Evolutionary conservation across 2,329 filamentous ascomycete genomes (phyloP).

Genomic region (Amesomyces nigricolor): DNA sequence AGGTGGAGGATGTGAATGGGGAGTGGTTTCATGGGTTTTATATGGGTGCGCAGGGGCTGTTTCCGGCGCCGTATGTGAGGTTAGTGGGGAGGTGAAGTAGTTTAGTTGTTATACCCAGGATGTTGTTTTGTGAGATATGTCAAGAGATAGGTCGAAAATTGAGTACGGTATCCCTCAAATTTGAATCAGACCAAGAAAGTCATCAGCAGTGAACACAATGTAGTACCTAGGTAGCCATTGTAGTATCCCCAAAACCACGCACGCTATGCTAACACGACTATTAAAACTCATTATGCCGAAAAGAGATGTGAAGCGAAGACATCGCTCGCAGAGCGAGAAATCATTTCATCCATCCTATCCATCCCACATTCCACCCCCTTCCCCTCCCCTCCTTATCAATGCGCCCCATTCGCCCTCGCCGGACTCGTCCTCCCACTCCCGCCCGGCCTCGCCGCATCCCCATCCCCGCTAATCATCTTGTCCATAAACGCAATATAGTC

Average conservation of each 20-base stretch:
- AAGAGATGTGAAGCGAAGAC: neutral
- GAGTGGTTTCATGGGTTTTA: constrained; percentile 89
- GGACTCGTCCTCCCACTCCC: constrained; percentile 31
- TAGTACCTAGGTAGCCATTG: neutral
- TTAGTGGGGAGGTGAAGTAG: neutral
- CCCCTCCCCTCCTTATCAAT: neutral
- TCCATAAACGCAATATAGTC: constrained; percentile 99
- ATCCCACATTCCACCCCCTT: neutral
- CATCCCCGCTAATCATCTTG: constrained; percentile 57
- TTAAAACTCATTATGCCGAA: constrained; percentile 9
- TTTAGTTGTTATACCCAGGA: neutral
- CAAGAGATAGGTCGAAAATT: too few species aligned
- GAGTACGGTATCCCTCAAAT: too few species aligned
- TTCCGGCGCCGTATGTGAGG: constrained; percentile 69
- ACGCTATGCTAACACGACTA: constrained; percentile 21
- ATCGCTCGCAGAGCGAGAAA: constrained; percentile 6
- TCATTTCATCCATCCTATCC: neutral
- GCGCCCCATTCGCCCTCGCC: constrained; percentile 22
- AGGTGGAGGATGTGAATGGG: constrained; percentile 81
- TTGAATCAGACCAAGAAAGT: neutral
- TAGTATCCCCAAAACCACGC: constrained; percentile 8
- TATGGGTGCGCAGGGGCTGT: constrained; percentile 71
- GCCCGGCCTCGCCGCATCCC: constrained; percentile 24
- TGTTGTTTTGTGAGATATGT: too few species aligned
- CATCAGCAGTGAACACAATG: too few species aligned